phyloP scores from a whole-genome alignment of 2,329 filamentous ascomycete species.

The Cryphonectria naterciae region DNA sequence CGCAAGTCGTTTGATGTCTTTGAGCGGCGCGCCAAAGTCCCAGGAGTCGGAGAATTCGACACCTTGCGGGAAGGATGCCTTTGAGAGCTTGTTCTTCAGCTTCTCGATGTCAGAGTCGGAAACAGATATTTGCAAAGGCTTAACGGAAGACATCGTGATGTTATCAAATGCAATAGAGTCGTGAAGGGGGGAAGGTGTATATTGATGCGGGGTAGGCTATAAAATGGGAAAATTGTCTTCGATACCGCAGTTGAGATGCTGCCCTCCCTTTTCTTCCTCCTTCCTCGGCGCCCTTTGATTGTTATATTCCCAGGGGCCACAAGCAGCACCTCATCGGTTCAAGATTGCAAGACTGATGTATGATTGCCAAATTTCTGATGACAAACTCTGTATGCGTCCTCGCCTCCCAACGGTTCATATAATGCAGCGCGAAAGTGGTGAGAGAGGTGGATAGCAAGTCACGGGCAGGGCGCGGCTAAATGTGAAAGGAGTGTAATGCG shows the following conservation, averaged over 20 bases:
- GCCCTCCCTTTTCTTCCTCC: neutral
- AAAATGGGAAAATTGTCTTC: neutral
- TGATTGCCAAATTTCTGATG: neutral
- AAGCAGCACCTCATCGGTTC: neutral
- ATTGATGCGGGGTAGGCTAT: neutral
- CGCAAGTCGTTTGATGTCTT: constrained; percentile 62
- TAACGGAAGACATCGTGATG: constrained; percentile 32
- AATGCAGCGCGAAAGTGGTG: neutral
- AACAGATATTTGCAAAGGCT: constrained; percentile 42
- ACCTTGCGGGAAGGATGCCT: constrained; percentile 54
- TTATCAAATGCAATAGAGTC: neutral
- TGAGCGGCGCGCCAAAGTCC: constrained; percentile 63
- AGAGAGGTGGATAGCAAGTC: neutral
- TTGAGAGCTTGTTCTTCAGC: constrained; percentile 25
- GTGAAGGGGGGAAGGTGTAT: no score
- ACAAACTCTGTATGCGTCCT: neutral
- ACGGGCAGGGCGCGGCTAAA: neutral
- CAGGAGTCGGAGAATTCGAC: constrained; percentile 48
- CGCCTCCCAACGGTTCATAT: neutral
- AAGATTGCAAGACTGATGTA: neutral
- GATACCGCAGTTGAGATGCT: neutral
- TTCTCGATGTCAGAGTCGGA: constrained; percentile 38
- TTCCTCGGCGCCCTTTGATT: neutral
- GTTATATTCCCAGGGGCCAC: neutral
- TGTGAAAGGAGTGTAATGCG: neutral